Evolutionary conservation across 106 monocot genomes (phyloP), one percentile per base, ranked within the genome.

Genomic region (Apostasia shenzhenica): DNA sequence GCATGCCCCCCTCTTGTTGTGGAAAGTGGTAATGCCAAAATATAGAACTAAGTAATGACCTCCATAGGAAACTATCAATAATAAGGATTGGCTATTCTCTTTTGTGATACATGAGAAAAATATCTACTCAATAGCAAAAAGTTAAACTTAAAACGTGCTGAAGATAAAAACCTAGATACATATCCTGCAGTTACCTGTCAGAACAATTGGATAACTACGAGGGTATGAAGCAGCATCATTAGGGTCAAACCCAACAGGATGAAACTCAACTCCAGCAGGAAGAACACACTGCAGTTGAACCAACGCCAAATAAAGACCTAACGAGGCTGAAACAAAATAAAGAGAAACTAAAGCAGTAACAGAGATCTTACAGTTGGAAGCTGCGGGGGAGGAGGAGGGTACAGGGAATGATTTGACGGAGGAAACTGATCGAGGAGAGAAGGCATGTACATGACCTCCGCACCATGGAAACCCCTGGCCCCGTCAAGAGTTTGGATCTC

Each of bases 361-460:
- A 44, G 37, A 65, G 7, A 65, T 2, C 76, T 77, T 81, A 99
- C 99, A 5, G 85, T 92, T 39, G 99, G 75, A 56, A 99, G 92
- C 80, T 99, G 99, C 14, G 99, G 99, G 1, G 99, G 99, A 14
- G 93, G 97, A 5, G 97, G 92, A 62, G 92, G 97, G 73, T 89
- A 99, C 41, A 86, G 82, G 46, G 87, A 81, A 42, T 89, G 85
- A 55, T 78, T 85, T n/a, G 86, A 79, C 14, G 84, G 78, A 5
- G 97, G 97, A 59, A 78, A 90, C 79, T 99, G 97, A 52, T 99
- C 97, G 51, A 99, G 81, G 55, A 92, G 82, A 14, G 89, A 67
- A 3, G 92, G 83, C 76, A 81, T 80, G 75, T 99, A 99, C 77
- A 87, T 77, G 43, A 79, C 78, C 4, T 67, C 82, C 3, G 66